A percentile compares a stretch with the other conserved stretches of the same genome.
These are phyloP conservation scores for Elongisporangium senticosum DNA, from an alignment of 352 stramenopile species.

Conservation along the genomic window DNA sequence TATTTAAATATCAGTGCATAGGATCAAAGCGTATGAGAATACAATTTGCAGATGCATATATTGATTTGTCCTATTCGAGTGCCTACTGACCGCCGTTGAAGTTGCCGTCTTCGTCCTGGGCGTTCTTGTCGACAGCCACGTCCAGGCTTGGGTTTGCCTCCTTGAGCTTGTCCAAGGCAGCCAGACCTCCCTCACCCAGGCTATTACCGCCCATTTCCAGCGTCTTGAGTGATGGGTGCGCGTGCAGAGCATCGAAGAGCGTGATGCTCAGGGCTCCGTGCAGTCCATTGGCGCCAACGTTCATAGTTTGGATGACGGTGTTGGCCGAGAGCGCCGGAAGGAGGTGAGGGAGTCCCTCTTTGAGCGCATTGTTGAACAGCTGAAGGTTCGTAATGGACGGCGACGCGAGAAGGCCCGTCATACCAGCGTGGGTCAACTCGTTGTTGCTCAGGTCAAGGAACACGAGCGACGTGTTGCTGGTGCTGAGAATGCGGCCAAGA, in stretches of 20 bases:
- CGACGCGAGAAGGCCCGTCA: conserved; percentile 39
- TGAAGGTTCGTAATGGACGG: conserved; percentile 49
- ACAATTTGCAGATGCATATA: conserved; percentile 4
- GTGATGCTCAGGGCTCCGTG: conserved; percentile 50
- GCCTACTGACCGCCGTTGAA: conserved; percentile 27
- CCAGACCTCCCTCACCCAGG: conserved; percentile 56
- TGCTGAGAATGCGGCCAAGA: conserved; percentile 27
- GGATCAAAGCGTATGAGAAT: not conserved
- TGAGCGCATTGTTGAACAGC: conserved; percentile 76
- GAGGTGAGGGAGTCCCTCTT: conserved; percentile 36
- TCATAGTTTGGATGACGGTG: conserved; percentile 48
- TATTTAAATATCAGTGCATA: not conserved
- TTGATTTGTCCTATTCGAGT: conserved; percentile 1
- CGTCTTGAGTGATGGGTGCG: conserved; percentile 60
- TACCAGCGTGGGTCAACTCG: conserved; percentile 36
- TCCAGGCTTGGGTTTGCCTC: conserved; percentile 51
- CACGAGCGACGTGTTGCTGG: conserved; percentile 32
- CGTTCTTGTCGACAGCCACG: conserved; percentile 78
- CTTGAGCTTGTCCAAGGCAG: conserved; percentile 55
- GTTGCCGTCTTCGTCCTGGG: conserved; percentile 58
- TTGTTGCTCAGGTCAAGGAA: conserved; percentile 74
- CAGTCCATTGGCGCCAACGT: conserved; percentile 65
- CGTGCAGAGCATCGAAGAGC: conserved; percentile 63
- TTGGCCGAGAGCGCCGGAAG: conserved; percentile 50
- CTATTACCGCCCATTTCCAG: conserved; percentile 84